A percentile compares a stretch with the other conserved stretches of the same genome.
phyloP scores from a whole-genome alignment of 768 basidiomycete genomes.

The Epithele typhae region DNA sequence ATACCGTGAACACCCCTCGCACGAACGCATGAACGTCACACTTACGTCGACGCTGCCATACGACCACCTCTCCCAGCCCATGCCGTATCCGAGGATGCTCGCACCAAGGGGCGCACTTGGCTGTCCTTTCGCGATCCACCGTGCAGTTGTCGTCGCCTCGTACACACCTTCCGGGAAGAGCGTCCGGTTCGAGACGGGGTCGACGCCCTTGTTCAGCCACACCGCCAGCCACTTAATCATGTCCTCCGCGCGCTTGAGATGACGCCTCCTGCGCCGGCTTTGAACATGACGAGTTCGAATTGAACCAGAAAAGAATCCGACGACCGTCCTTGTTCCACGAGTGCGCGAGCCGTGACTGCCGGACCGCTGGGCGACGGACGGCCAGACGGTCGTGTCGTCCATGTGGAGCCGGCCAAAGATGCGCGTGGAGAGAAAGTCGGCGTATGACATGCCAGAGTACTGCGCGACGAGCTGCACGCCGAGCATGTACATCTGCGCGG shows the following conservation, averaged over 20 bases:
- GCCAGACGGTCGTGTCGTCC: constrained; percentile 36
- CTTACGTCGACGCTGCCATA: constrained; percentile 37
- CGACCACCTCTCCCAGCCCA: constrained; percentile 38
- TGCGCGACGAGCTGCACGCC: constrained; percentile 31
- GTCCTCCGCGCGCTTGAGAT: constrained; percentile 39
- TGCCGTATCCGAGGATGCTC: constrained; percentile 36
- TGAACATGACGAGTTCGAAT: constrained; percentile 20
- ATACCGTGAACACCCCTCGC: no score
- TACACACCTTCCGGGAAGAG: constrained; percentile 33
- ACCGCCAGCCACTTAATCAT: constrained; percentile 40
- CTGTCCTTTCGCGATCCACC: constrained; percentile 23
- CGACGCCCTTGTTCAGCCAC: constrained; percentile 33
- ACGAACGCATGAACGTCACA: no score
- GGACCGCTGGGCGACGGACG: constrained; percentile 27
- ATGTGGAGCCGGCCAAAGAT: constrained; percentile 40
- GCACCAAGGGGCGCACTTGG: constrained; percentile 3
- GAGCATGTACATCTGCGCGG: constrained; percentile 40
- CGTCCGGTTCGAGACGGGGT: constrained; percentile 26
- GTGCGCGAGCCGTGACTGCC: constrained; percentile 32
- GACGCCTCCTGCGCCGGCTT: constrained; percentile 39
- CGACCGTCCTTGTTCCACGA: constrained; percentile 30
- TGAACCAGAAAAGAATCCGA: constrained; percentile 32
- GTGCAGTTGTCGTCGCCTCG: constrained; percentile 29
- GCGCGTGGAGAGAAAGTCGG: constrained; percentile 37
- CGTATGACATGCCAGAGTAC: constrained; percentile 31